phyloP scores from a whole-genome alignment of 2,329 filamentous ascomycete genomes.

The Alternaria viburni region DNA sequence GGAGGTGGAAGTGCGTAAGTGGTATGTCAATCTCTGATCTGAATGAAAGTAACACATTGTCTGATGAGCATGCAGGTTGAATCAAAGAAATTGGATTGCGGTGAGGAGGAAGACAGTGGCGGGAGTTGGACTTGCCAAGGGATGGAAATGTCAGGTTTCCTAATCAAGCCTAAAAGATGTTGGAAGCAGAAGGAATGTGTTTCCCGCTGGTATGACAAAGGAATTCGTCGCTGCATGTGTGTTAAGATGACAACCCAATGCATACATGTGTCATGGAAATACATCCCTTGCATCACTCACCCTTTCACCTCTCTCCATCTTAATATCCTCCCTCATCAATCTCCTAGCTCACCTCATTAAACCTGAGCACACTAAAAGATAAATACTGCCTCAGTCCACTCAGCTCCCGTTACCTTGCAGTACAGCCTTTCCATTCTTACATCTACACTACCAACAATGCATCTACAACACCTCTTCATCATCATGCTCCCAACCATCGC shows the following conservation, averaged over 20 bases:
- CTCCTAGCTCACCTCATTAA: neutral
- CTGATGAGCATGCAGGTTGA: neutral
- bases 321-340: neutral
- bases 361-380: neutral
- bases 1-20: neutral
- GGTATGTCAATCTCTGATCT: neutral
- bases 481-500: neutral
- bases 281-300: neutral
- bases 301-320: neutral
- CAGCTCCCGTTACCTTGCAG: neutral
- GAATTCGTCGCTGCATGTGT: neutral
- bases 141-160: neutral
- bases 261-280: neutral
- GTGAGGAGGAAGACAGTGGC: neutral
- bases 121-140: neutral
- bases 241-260: neutral
- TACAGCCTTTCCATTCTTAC: neutral
- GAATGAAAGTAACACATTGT: accelerated
- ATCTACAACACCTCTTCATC: neutral
- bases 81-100: neutral
- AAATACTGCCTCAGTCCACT: neutral
- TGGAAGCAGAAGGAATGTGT: neutral
- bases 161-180: neutral
- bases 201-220: neutral
- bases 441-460: neutral